Evolutionary conservation across 257 asterid genomes (phyloP).

Genomic region (Vinca minor): DNA sequence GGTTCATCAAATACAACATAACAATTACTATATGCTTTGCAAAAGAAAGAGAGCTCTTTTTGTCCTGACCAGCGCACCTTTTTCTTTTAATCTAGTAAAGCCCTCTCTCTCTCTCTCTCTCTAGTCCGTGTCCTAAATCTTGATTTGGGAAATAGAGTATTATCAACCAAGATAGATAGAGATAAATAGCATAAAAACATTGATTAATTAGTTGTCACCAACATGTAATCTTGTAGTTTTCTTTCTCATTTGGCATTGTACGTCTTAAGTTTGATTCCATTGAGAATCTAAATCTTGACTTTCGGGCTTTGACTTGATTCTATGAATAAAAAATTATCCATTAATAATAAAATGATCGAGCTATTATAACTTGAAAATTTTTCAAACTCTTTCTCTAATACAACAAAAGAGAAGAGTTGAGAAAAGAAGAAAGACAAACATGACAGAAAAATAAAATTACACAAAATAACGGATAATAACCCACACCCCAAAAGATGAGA

Average conservation of each 20-base stretch:
- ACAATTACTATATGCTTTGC: background rate
- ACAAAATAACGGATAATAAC: too few relatives aligned
- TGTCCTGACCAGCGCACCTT: background rate
- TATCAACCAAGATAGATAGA: background rate
- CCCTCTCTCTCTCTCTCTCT: background rate
- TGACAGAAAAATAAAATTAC: too few relatives aligned
- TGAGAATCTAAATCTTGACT: slow-evolving; percentile 23
- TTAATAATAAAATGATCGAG: too few relatives aligned
- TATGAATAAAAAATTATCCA: too few relatives aligned
- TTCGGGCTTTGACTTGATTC: slow-evolving; percentile 24
- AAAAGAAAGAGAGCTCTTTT: background rate
- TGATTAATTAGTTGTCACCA: background rate
- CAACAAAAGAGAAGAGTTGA: too few relatives aligned
- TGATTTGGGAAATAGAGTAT: background rate
- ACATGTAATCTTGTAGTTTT: slow-evolving; percentile 26
- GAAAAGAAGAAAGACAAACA: too few relatives aligned
- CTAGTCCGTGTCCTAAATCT: too few relatives aligned
- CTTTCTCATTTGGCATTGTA: slow-evolving; percentile 29
- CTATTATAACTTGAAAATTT: too few relatives aligned
- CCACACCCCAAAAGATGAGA: too few relatives aligned
- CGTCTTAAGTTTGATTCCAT: slow-evolving; percentile 25
- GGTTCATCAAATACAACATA: background rate
- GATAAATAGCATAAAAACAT: background rate
- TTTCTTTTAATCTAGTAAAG: background rate
- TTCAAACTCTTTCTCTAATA: too few relatives aligned